Conservation (phyloP, 805 yeast species). For the Schwanniomyces occidentalis region DNA sequence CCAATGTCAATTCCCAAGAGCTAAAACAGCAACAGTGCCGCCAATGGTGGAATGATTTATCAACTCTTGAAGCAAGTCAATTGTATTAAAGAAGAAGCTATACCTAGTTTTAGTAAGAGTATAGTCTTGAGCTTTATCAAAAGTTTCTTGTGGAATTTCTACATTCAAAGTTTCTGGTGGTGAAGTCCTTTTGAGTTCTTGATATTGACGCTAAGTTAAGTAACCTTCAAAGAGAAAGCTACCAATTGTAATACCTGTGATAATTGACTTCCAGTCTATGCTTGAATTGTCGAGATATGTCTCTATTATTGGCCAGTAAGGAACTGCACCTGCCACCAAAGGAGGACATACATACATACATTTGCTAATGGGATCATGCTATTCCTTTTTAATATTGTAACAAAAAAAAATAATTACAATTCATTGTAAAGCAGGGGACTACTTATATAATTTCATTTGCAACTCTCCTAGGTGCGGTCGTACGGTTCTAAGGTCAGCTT, state of each 20-base stretch:
- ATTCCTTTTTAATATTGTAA: not conserved
- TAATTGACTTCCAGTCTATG: conserved; percentile 2
- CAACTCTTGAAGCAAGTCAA: conserved; percentile 57
- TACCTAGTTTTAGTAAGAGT: conserved; percentile 70
- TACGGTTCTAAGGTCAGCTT: too few species aligned
- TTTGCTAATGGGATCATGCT: conserved; percentile 24
- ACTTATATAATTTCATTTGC: too few species aligned
- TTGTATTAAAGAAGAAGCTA: conserved; percentile 54
- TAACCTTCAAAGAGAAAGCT: conserved; percentile 2
- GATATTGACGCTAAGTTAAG: conserved; percentile 2
- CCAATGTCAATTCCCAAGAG: conserved; percentile 99
- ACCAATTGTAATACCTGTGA: conserved; percentile 2
- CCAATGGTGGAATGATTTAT: conserved; percentile 72
- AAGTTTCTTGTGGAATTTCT: conserved; percentile 3
- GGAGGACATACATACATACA: too few species aligned
- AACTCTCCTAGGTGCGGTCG: too few species aligned
- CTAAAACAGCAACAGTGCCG: conserved; percentile 91
- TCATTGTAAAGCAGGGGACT: too few species aligned
- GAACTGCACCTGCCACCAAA: conserved; percentile 33
- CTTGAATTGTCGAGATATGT: conserved; percentile 1
- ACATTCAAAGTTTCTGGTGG: conserved; percentile 3
- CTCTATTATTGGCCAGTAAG: too few species aligned
- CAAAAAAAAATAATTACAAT: too few species aligned
- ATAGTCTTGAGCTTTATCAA: conserved; percentile 4
- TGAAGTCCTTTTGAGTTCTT: conserved; percentile 1